Evolutionary conservation across 2,329 filamentous ascomycete species (phyloP), one percentile per base, ranked within the genome.

Genomic region (Claviceps spartinae): DNA sequence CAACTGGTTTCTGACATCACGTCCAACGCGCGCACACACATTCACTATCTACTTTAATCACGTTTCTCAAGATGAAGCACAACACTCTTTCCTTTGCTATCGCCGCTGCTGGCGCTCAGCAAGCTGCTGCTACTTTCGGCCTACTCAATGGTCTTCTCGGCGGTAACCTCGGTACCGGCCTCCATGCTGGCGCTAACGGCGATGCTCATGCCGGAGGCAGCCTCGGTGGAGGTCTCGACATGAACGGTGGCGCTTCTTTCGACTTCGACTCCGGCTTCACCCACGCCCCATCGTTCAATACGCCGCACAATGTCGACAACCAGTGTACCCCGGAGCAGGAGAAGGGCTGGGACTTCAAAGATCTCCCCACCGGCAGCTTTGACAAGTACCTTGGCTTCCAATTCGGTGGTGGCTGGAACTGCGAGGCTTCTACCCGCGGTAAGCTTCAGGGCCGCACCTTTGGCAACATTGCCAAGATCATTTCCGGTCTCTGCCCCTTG

Each of bases 271-370:
- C 45, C 42, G 53, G 52, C 20, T 60, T 58, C 56, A 53, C 56
- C 7, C 51, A 61, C 24, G 71, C 72, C 49, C 60, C 64, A 51
- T 64, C 73, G 54, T 94, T 82, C 75, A 73, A 73, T 48, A 84
- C 76, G 66, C 88, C 88, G 14, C 69, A 72, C 54, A 88, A 86
- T 75, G 81, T 77, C 62, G 72, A 88, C 73, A 93, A 93, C 73
- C 69, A 83, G 61, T 96, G 91, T 70, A 81, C 77, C 54, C 65
- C 76, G n/a, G 68, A 81, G 58, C 86, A 94, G 71, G 69, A 76
- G 56, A 58, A 62, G 22, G 89, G 88, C 48, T 93, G 86, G 67
- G 72, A 84, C 72, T 96, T 85, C 79, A 68, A 68, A 26, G 77
- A 78, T 57, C 75, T 95, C 24, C 60, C 65, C 56, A 58, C 70